Base-by-base conservation (phyloP, 495 filamentous ascomycete species). In the Neurospora sp. region DNA sequence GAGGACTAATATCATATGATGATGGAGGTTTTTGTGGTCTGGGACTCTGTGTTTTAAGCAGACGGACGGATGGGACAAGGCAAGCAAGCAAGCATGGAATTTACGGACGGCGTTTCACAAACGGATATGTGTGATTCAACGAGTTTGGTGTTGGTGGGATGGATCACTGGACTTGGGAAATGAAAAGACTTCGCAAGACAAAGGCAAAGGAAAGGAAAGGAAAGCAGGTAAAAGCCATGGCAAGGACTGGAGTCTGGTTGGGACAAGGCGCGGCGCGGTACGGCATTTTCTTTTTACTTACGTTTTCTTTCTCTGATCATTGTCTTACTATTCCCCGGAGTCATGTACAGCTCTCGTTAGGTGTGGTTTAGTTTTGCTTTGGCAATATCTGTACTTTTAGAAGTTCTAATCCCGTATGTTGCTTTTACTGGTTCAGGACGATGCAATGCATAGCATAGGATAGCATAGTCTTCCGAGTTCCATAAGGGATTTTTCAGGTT, bases 1-100 rank as follows among this genome's bases (percentile, higher is more conserved):
- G 18, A 77, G 73, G 73, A 69, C 72, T 5, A 80, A 78, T 69
- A 71, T 78, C 46, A 70, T 74, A 22, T 35, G 10, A 71, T 69
- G 42, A 66, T 76, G 77, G 46, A 48, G 70, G 38, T 77, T 53
- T 74, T n/a, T n/a, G n/a, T n/a, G 70, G 41, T 31, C 53, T 18
- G 27, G n/a, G 46, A 61, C 6, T 61, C 16, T 69, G 66, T 31
- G 5, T 69, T 18, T 69, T 31, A 31, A 20, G 18, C 6, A 20
- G 11, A 12, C 44, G n/a, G 44, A 27, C 12, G 46, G 46, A 53
- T 12, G 9, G 0, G 5, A 12, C 9, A 12, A 22, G 31, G 31
- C 31, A 53, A 22, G 22, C 5, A 61, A 31, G 22, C 44, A 31
- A 20, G 44, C n/a, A 48, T 10, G n/a, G 53, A 61, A 27, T 61